Evolutionary conservation across 345 rosid genomes (phyloP), one percentile per base, ranked within the genome.

Genomic region (Lepidium didymum): DNA sequence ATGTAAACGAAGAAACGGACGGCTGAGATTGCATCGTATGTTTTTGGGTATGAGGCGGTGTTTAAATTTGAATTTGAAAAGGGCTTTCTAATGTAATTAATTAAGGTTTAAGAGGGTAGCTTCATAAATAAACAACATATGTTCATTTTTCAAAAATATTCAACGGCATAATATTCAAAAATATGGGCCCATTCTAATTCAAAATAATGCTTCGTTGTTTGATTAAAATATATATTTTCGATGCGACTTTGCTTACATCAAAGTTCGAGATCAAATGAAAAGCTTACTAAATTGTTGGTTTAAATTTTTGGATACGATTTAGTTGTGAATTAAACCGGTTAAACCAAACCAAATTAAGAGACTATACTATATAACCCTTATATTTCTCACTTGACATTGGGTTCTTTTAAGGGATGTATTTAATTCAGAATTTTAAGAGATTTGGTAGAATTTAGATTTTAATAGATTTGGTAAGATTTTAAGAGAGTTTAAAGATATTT

Each of bases 21-120:
- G 88, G 82, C 75, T 74, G 78, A 73, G 82, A 81, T 78, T 78
- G 67, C 70, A 74, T 71, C 41, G 13, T 62, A 35, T 61, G 43
- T 31, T 36, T 44, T 57, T 49, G 23, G 29, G 35, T 47, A 61
- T 37, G 62, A 46, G 76, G 82, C 83, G 83, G 79, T 16, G 50
- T 76, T 59, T 66, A 56, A 75, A 75, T 85, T 85, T 83, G 84
- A 85, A 85, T 75, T 78, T 72, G 31, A 42, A 41, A 25, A 65
- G 73, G 75, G 35, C 7, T 56, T 79, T 43, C 27, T 44, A 19
- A 9, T 13, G 78, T 34, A 27, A 67, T 63, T 61, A 13, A 13
- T 8, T 10, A 12, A 59, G 37, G 31, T 37, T 31, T 0, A 0
- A 0, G 45, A 68, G 74, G 74, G 61, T 56, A 75, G 0, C 34